phyloP scores from a whole-genome alignment of 2,329 filamentous ascomycete genomes.

The Lasiodiplodia hormozganensis region DNA sequence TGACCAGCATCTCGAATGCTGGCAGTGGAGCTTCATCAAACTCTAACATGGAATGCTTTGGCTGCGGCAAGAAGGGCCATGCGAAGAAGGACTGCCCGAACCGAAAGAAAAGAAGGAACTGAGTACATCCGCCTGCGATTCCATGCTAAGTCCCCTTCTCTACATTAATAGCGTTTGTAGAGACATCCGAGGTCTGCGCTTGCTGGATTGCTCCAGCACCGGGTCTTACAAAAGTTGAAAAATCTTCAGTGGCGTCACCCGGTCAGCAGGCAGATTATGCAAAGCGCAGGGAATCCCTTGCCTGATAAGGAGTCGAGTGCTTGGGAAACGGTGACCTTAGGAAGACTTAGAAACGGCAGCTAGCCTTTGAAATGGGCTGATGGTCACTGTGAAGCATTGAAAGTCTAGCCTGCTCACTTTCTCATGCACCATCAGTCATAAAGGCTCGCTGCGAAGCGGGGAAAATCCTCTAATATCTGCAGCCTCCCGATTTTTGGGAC shows the following conservation, averaged over 20 bases:
- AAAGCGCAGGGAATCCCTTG: background rate
- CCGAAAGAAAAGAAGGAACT: constrained; percentile 35
- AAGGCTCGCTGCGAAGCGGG: background rate
- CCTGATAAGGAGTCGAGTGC: background rate
- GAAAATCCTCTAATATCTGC: background rate
- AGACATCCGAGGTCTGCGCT: background rate
- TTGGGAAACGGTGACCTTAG: background rate
- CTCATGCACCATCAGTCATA: background rate
- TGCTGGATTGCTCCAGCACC: background rate
- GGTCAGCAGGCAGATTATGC: background rate
- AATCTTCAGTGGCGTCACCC: background rate
- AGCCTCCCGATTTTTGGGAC: background rate
- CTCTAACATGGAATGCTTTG: constrained; percentile 60
- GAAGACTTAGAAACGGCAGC: background rate
- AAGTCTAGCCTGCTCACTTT: background rate
- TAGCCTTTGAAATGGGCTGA: background rate
- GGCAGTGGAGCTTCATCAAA: constrained; percentile 42
- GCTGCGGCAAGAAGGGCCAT: constrained; percentile 69
- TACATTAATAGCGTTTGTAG: background rate
- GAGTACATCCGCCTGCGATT: background rate
- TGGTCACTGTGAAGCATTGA: background rate
- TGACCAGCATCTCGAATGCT: constrained; percentile 65
- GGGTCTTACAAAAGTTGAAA: background rate
- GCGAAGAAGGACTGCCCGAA: constrained; percentile 63
- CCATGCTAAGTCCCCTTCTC: background rate